Evolutionary conservation across 352 stramenopile genomes (phyloP).

Genomic region (Phytophthora lateralis): DNA sequence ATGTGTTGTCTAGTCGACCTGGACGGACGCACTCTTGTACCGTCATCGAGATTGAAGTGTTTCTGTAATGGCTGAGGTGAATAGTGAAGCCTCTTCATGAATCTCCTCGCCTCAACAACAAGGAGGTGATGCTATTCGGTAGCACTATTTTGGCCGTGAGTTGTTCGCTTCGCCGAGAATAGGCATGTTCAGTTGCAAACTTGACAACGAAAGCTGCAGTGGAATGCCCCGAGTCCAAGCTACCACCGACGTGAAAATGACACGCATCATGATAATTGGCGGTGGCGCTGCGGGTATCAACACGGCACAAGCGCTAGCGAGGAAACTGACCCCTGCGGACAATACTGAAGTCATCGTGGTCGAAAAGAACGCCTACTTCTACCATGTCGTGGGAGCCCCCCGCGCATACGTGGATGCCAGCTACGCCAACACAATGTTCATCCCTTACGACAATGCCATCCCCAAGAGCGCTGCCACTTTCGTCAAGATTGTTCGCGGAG

Average conservation of each 20-base stretch:
- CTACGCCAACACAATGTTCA: slow-evolving; percentile 43
- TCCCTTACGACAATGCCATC: slow-evolving; percentile 43
- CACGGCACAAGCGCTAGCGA: slow-evolving; percentile 38
- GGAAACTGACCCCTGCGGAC: slow-evolving; percentile 24
- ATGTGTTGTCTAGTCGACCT: slow-evolving; percentile 5
- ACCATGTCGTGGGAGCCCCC: slow-evolving; percentile 41
- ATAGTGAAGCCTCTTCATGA: background rate
- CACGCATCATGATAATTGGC: slow-evolving; percentile 41
- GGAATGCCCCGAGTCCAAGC: slow-evolving; percentile 17
- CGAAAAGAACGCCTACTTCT: slow-evolving; percentile 48
- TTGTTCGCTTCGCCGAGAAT: background rate
- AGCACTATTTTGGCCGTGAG: background rate
- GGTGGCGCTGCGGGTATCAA: slow-evolving; percentile 40
- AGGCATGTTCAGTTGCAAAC: background rate
- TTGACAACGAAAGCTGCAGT: background rate
- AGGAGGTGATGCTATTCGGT: too few relatives aligned
- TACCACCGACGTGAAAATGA: slow-evolving; percentile 16
- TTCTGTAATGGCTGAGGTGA: background rate
- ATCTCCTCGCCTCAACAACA: background rate
- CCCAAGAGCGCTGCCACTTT: slow-evolving; percentile 18
- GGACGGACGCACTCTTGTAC: too few relatives aligned
- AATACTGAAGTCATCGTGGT: slow-evolving; percentile 41
- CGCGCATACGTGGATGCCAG: slow-evolving; percentile 42
- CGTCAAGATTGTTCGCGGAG: slow-evolving; percentile 29
- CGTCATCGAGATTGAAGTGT: too few relatives aligned